phyloP scores from a whole-genome alignment of 225 moss, liverwort and hornwort species.

The Asterella californica region DNA sequence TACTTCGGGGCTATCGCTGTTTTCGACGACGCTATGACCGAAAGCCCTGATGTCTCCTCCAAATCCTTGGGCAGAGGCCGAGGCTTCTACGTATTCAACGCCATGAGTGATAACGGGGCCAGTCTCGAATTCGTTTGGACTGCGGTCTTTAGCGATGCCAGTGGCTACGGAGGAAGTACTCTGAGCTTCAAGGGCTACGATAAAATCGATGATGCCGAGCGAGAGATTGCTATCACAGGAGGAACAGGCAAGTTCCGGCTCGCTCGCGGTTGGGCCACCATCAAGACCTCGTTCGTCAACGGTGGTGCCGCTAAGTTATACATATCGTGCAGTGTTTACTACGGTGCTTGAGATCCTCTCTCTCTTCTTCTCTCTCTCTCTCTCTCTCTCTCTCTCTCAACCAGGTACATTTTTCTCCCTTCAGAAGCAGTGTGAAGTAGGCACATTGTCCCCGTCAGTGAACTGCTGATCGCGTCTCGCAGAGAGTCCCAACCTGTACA shows the following conservation, averaged over 20 bases:
- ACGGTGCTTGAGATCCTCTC: conserved; percentile 12
- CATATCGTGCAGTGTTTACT: conserved; percentile 28
- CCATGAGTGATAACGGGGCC: conserved; percentile 16
- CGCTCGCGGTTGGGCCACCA: conserved; percentile 42
- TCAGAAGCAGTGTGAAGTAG: too few species aligned
- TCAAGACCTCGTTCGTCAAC: conserved; percentile 23
- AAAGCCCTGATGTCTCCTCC: conserved; percentile 22
- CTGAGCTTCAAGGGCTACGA: conserved; percentile 43
- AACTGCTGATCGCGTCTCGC: too few species aligned
- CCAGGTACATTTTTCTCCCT: too few species aligned
- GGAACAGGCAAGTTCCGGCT: conserved; percentile 46
- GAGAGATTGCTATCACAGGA: conserved; percentile 42
- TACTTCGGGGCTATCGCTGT: conserved; percentile 41
- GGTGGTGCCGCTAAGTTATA: conserved; percentile 35
- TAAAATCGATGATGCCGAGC: conserved; percentile 17
- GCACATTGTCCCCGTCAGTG: too few species aligned
- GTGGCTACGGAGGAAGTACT: conserved; percentile 42
- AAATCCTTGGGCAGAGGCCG: conserved; percentile 31
- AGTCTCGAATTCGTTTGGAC: conserved; percentile 46
- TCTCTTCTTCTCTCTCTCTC: background rate
- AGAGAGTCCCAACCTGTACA: too few species aligned
- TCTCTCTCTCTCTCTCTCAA: too few species aligned
- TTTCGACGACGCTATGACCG: conserved; percentile 39
- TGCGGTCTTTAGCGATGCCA: conserved; percentile 37
- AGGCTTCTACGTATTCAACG: conserved; percentile 46